Percentiles rank a stretch among this genome's conserved stretches.
phyloP scores from a whole-genome alignment of 1,284 basidiomycete species.

The Sporisorium graminicola region DNA sequence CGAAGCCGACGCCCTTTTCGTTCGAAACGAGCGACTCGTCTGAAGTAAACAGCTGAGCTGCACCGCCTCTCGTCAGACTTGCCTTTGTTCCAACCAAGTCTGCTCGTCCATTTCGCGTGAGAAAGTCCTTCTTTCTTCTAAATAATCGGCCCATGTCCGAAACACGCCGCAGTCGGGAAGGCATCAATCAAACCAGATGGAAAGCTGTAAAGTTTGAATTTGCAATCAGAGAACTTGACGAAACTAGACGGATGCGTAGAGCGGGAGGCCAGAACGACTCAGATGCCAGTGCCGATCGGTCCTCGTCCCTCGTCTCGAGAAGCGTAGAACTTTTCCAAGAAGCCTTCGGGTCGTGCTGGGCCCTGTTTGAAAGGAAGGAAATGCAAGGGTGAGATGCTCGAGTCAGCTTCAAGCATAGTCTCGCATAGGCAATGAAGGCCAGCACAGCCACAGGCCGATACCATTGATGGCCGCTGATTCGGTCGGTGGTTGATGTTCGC shows the following conservation, averaged over 20 bases:
- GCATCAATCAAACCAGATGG: not conserved
- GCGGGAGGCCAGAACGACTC: conserved; percentile 6
- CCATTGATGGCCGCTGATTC: not conserved
- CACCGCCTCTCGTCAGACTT: not conserved
- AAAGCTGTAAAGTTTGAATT: conserved; percentile 16
- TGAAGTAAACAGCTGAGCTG: not conserved
- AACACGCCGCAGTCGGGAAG: not conserved
- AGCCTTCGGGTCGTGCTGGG: conserved; percentile 74
- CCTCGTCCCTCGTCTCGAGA: conserved; percentile 67
- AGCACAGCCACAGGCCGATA: not conserved
- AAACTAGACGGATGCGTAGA: not conserved
- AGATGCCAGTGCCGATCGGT: conserved; percentile 51
- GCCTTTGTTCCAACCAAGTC: not conserved
- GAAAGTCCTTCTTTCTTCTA: not conserved
- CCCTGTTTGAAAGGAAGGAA: conserved; percentile 17
- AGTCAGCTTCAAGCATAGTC: conserved; percentile 11
- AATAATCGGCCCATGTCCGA: too few relatives aligned
- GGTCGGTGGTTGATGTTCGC: not conserved
- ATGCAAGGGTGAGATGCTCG: conserved; percentile 5
- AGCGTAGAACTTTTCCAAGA: conserved; percentile 86
- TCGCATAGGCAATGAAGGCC: not conserved
- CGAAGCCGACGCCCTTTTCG: not conserved
- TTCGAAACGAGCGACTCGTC: not conserved
- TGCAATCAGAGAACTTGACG: conserved; percentile 17
- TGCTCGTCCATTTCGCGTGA: not conserved